Evolutionary conservation across 192 early-diverging fungal genomes (phyloP).

Genomic region (Thamnidium elegans): DNA sequence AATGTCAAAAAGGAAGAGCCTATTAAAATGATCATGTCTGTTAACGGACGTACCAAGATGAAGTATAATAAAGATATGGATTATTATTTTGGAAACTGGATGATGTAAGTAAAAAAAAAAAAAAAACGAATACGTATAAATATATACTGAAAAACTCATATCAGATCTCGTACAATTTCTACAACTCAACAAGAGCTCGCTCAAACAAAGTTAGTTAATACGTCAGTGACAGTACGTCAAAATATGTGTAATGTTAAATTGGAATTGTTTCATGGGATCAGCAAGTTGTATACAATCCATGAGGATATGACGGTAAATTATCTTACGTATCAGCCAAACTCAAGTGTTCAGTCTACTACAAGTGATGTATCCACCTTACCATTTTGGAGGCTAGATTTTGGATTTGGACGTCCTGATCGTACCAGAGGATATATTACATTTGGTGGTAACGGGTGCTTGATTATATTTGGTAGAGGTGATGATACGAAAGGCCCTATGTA

Average conservation of each 20-base stretch:
- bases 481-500: slow-evolving; percentile 13
- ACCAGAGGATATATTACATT: slow-evolving; percentile 31
- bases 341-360: slow-evolving; percentile 7
- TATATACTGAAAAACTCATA: not conserved
- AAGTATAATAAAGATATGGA: slow-evolving; percentile 22
- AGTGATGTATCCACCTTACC: slow-evolving; percentile 25
- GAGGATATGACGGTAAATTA: slow-evolving; percentile 35
- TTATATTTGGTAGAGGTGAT: slow-evolving; percentile 25
- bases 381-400: slow-evolving; percentile 28
- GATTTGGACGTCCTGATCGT: slow-evolving; percentile 25
- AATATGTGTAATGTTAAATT: not conserved
- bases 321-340: slow-evolving; percentile 25
- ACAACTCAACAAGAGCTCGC: not conserved
- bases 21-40: slow-evolving; percentile 13
- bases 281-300: slow-evolving; percentile 26
- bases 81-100: slow-evolving; percentile 33
- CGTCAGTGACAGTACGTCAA: slow-evolving; percentile 12
- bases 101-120: slow-evolving; percentile 18
- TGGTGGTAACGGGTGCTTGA: slow-evolving; percentile 31
- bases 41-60: slow-evolving; percentile 24
- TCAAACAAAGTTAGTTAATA: not conserved
- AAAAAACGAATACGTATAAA: not conserved
- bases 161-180: slow-evolving; percentile 14
- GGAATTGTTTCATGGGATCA: slow-evolving; percentile 24
- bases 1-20: not conserved